phyloP scores from a whole-genome alignment of 169 alveolate species.

The Theileria sp. region DNA sequence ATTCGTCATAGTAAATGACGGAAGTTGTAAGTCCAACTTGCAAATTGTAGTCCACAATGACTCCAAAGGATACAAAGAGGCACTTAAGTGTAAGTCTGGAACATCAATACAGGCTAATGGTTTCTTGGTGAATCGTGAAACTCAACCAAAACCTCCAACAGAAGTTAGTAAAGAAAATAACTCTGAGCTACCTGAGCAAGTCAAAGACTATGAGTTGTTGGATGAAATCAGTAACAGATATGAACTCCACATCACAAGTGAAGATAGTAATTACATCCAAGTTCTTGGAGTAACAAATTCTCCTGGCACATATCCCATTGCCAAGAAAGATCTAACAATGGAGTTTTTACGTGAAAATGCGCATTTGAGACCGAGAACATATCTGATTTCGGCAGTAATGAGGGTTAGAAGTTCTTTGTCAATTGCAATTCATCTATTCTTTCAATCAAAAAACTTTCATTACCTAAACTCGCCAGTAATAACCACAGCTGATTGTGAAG shows the following conservation, averaged over 20 bases:
- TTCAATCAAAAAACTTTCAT: slow-evolving; percentile 91
- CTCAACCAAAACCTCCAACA: slow-evolving; percentile 85
- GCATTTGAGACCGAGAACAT: slow-evolving; percentile 96
- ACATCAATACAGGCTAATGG: slow-evolving; percentile 87
- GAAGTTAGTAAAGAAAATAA: slow-evolving; percentile 78
- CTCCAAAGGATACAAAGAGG: slow-evolving; percentile 78
- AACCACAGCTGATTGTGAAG: slow-evolving; percentile 99
- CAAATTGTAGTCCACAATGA: slow-evolving; percentile 90
- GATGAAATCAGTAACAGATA: slow-evolving; percentile 59
- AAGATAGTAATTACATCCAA: slow-evolving; percentile 60
- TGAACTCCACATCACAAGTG: slow-evolving; percentile 64
- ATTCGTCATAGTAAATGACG: slow-evolving; percentile 94
- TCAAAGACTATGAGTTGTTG: slow-evolving; percentile 75
- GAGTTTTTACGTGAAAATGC: slow-evolving; percentile 94
- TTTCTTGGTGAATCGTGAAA: slow-evolving; percentile 89
- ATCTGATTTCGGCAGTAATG: slow-evolving; percentile 91
- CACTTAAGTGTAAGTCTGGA: slow-evolving; percentile 78
- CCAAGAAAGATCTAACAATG: slow-evolving; percentile 89
- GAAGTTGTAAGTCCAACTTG: slow-evolving; percentile 86
- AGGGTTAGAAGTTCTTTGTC: slow-evolving; percentile 92
- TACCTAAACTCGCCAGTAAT: slow-evolving; percentile 97
- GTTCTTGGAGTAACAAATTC: slow-evolving; percentile 84
- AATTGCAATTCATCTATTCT: slow-evolving; percentile 93
- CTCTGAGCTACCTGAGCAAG: slow-evolving; percentile 88
- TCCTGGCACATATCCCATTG: slow-evolving; percentile 91